phyloP scores from a whole-genome alignment of 441 rosid genomes.

The Erodium trifolium region DNA sequence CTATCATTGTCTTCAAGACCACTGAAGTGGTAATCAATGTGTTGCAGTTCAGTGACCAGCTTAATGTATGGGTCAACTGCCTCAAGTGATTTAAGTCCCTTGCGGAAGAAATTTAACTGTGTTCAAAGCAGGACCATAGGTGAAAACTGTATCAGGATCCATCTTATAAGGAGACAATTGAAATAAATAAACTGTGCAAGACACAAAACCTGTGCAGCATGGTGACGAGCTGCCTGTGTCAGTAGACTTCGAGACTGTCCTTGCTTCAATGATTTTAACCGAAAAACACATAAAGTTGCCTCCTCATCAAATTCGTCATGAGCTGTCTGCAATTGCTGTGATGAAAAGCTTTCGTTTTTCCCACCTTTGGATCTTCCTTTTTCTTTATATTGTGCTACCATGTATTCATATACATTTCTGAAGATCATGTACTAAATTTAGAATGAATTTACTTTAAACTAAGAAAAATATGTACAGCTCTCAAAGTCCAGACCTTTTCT shows the following conservation, averaged over 20 bases:
- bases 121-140: constrained; percentile 20
- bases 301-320: constrained; percentile 69
- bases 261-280: constrained; percentile 86
- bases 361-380: constrained; percentile 70
- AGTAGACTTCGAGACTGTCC: constrained; percentile 91
- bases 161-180: constrained; percentile 4
- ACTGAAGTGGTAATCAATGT: constrained; percentile 75
- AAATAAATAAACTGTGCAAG: background rate
- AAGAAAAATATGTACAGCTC: constrained; percentile 15
- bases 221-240: constrained; percentile 91
- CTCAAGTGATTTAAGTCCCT: constrained; percentile 81
- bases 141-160: constrained; percentile 10
- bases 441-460: constrained; percentile 19
- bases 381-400: constrained; percentile 71
- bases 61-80: constrained; percentile 61
- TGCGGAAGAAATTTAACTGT: constrained; percentile 80
- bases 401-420: constrained; percentile 72
- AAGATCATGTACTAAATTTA: constrained; percentile 26
- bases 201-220: constrained; percentile 84
- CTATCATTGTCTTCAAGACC: constrained; percentile 58
- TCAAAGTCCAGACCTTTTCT: constrained; percentile 57
- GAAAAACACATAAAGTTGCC: constrained; percentile 76
- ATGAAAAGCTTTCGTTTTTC: constrained; percentile 51
- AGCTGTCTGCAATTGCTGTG: constrained; percentile 63
- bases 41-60: constrained; percentile 60